Conservation (phyloP, 495 filamentous ascomycete species). For the Penicillium maclennaniae region DNA sequence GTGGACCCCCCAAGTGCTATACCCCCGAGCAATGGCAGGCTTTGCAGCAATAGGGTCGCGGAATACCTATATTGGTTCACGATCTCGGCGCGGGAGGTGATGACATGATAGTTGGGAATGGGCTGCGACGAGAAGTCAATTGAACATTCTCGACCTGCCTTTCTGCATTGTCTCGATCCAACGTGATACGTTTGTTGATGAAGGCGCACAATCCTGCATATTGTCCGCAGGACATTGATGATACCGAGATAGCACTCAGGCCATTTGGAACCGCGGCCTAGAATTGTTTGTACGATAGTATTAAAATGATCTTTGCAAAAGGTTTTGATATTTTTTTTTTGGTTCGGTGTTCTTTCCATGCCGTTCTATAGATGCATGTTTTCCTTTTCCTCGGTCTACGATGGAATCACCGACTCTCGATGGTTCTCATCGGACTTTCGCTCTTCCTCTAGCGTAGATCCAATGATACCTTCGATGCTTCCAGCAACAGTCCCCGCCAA, state of each 20-base stretch:
- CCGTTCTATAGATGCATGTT: neutral
- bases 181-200: neutral
- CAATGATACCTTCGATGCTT: slow-evolving; percentile 29
- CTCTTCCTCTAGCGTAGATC: slow-evolving; percentile 18
- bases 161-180: neutral
- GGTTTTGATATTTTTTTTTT: neutral
- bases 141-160: neutral
- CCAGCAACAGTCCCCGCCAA: slow-evolving; percentile 49
- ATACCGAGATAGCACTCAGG: slow-evolving; percentile 1
- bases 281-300: slow-evolving; percentile 13
- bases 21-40: slow-evolving; percentile 91
- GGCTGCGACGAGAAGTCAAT: neutral
- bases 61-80: neutral
- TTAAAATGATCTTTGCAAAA: neutral
- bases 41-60: slow-evolving; percentile 45
- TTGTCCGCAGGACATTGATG: slow-evolving; percentile 1
- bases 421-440: neutral
- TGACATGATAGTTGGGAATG: neutral
- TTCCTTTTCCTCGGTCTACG: neutral
- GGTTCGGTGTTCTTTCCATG: neutral
- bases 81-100: neutral
- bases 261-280: neutral
- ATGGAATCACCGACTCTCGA: neutral
- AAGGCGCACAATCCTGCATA: neutral
- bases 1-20: slow-evolving; percentile 96